phyloP scores from a whole-genome alignment of 306 rosid genomes.

The Dryas alaskensis region DNA sequence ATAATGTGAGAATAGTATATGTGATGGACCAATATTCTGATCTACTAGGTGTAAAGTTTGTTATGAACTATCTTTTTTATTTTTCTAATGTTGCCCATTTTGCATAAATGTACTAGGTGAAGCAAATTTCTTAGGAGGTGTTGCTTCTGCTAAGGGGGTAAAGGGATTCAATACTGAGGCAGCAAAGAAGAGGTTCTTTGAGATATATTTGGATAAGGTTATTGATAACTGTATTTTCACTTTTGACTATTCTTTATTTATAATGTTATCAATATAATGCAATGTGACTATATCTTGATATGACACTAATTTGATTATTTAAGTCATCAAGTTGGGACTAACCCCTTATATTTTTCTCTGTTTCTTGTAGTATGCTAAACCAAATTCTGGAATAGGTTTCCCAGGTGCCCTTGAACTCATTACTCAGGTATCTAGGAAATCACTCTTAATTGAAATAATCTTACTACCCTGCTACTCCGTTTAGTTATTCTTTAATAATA shows the following conservation, averaged over 20 bases:
- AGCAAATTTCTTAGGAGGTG: conserved; percentile 95
- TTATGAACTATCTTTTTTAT: not conserved
- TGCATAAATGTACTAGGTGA: conserved; percentile 61
- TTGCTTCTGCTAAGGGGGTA: conserved; percentile 81
- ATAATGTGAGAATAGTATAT: not conserved
- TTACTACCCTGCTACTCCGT: conserved; percentile 29
- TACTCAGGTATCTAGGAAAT: conserved; percentile 55
- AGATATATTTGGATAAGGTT: conserved; percentile 87
- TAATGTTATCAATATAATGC: not conserved
- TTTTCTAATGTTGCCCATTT: conserved; percentile 16
- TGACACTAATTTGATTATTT: not conserved
- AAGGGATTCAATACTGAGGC: conserved; percentile 67
- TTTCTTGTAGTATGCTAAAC: conserved; percentile 82
- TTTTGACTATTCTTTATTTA: not conserved
- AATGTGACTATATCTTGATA: not conserved
- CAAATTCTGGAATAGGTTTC: conserved; percentile 90
- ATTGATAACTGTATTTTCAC: not conserved
- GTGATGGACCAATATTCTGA: not conserved
- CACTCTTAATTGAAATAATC: conserved; percentile 11
- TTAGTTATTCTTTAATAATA: conserved; percentile 25
- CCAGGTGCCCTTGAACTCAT: conserved; percentile 95
- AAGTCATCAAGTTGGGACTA: not conserved
- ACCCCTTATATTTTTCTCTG: conserved; percentile 20
- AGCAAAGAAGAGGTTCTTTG: conserved; percentile 85
- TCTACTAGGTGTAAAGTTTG: not conserved